These are phyloP conservation scores for Fusarium temperatum DNA, from an alignment of 2,329 filamentous ascomycete genomes.

Conservation along the genomic window DNA sequence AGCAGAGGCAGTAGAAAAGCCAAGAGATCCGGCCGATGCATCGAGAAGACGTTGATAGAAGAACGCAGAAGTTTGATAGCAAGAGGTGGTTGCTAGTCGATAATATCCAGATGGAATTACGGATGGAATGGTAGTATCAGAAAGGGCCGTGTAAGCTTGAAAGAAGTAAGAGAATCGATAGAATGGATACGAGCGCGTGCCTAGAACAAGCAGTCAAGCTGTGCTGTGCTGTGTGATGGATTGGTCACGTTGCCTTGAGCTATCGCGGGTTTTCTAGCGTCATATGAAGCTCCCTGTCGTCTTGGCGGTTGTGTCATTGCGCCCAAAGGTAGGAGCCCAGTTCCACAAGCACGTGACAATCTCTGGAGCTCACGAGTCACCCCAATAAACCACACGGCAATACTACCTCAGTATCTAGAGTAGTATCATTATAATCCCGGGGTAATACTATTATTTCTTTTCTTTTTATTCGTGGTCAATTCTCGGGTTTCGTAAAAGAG, in stretches of 20 bases:
- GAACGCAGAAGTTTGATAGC: conserved; percentile 2
- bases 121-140: conserved; percentile 11
- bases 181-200: conserved; percentile 11
- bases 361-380: background rate
- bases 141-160: background rate
- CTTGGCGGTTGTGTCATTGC: conserved; percentile 47
- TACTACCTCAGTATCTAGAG: too few species aligned
- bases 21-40: conserved; percentile 53
- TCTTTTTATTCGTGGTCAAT: background rate
- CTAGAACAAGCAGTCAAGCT: conserved; percentile 3
- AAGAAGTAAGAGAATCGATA: background rate
- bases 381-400: background rate
- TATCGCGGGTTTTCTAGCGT: conserved; percentile 37
- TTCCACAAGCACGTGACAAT: conserved; percentile 44
- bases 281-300: conserved; percentile 39
- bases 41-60: conserved; percentile 38
- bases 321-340: conserved; percentile 11
- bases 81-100: background rate
- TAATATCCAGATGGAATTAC: background rate
- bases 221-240: conserved; percentile 29
- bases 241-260: conserved; percentile 45
- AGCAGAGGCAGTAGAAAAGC: conserved; percentile 51
- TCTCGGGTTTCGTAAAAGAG: background rate
- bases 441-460: background rate
- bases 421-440: background rate